These are phyloP conservation scores for Gypsophila paniculata DNA, from an alignment of 179 eudicot species.

Conservation along the genomic window DNA sequence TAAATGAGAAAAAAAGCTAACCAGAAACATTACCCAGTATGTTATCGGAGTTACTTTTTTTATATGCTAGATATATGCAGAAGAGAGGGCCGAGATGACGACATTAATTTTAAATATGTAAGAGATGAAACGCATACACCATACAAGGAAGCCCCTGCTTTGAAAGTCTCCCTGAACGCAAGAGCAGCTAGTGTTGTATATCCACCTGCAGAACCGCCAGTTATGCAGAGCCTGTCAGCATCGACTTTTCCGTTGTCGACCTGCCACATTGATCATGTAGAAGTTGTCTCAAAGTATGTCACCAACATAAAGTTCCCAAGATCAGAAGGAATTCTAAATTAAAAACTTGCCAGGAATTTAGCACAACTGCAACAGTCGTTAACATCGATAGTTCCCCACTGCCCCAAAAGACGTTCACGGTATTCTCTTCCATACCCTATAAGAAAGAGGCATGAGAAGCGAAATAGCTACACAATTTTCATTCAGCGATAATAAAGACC, in stretches of 20 bases:
- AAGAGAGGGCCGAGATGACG: not conserved
- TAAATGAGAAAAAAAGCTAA: not conserved
- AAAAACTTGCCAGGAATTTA: conserved; percentile 58
- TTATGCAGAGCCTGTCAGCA: conserved; percentile 67
- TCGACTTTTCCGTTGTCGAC: conserved; percentile 78
- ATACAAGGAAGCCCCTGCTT: conserved; percentile 92
- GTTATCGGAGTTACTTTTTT: no score
- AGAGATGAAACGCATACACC: conserved; percentile 60
- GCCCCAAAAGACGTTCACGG: conserved; percentile 69
- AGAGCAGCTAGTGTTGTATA: conserved; percentile 96
- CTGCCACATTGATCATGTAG: conserved; percentile 34
- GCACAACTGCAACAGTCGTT: conserved; percentile 97
- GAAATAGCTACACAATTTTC: not conserved
- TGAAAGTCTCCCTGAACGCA: conserved; percentile 78
- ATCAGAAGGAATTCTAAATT: not conserved
- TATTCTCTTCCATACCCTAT: conserved; percentile 93
- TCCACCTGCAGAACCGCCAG: conserved; percentile 98
- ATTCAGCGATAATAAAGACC: not conserved
- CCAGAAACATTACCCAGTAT: no score
- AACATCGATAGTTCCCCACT: conserved; percentile 87
- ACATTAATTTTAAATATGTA: not conserved
- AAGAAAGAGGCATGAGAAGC: conserved; percentile 17
- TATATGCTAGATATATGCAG: not conserved
- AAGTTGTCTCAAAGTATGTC: conserved; percentile 2
- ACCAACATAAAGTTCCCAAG: not conserved